These are phyloP conservation scores for Leptomonas pyrrhocoris DNA, from an alignment of 208 protist genomes.

Conservation along the genomic window DNA sequence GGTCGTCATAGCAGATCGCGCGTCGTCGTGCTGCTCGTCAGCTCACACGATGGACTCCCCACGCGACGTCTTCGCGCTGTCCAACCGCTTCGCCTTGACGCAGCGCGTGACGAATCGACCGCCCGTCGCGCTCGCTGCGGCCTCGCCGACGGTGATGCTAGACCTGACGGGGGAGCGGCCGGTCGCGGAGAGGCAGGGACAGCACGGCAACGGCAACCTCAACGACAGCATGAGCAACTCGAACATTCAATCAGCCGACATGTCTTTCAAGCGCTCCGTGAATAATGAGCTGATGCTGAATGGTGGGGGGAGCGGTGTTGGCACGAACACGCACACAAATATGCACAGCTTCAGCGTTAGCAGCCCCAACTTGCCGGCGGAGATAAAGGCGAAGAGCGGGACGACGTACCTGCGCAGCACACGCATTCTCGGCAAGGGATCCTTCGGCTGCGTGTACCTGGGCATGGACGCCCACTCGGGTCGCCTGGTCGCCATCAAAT, in stretches of 20 bases:
- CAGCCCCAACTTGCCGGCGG: constrained; percentile 35
- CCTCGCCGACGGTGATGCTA: neutral
- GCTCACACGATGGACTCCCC: constrained; percentile 2
- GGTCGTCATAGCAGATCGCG: neutral
- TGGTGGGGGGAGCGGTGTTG: neutral
- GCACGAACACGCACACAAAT: neutral
- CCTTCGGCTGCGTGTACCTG: constrained; percentile 86
- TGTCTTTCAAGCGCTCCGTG: constrained; percentile 35
- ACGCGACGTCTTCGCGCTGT: constrained; percentile 9
- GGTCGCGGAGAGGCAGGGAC: constrained; percentile 1
- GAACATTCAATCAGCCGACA: constrained; percentile 46
- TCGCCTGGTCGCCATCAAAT: constrained; percentile 84
- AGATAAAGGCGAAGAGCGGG: constrained; percentile 81
- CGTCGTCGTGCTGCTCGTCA: neutral
- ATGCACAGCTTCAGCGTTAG: constrained; percentile 14
- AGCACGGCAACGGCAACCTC: neutral
- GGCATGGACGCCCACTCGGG: constrained; percentile 87
- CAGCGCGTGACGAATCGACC: constrained; percentile 17
- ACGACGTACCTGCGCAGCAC: constrained; percentile 76
- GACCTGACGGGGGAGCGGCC: constrained; percentile 8
- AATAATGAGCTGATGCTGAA: neutral
- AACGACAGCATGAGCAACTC: constrained; percentile 28
- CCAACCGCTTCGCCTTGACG: constrained; percentile 13
- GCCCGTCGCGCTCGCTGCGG: constrained; percentile 17
- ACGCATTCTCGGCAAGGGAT: constrained; percentile 84